Conservation (phyloP, 208 protist genomes). For the Acanthamoeba royreba region DNA sequence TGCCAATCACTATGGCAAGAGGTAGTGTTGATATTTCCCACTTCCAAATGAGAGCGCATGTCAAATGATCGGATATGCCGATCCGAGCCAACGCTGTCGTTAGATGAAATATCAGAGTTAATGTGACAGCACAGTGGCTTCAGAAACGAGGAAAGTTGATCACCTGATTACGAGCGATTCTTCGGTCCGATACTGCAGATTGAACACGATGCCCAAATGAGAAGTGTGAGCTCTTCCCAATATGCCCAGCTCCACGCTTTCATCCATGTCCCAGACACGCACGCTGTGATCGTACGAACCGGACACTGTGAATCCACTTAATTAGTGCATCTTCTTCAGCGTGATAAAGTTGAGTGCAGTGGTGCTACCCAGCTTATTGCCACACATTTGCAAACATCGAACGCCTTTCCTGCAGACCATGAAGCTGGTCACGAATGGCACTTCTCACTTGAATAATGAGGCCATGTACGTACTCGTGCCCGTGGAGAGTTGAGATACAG, state of each 20-base stretch:
- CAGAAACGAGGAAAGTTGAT: no score
- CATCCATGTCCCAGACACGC: background rate
- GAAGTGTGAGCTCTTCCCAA: background rate
- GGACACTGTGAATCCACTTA: background rate
- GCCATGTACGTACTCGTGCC: background rate
- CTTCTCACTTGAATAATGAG: background rate
- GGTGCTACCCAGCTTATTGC: background rate
- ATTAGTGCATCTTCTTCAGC: background rate
- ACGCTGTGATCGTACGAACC: background rate
- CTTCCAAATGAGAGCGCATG: background rate
- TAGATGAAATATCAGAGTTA: background rate
- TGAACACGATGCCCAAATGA: background rate
- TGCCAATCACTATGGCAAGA: background rate
- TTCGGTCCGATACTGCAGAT: background rate
- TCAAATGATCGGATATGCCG: background rate
- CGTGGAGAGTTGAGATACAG: background rate
- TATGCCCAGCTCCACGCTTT: background rate
- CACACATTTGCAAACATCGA: background rate
- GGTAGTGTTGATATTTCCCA: background rate
- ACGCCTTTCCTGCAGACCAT: background rate
- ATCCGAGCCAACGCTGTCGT: background rate
- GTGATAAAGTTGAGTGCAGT: no score
- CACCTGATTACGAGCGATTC: background rate
- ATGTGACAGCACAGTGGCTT: background rate
- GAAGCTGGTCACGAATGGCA: background rate